phyloP scores from a whole-genome alignment of 352 stramenopile genomes.

The Pythium brachiatum region DNA sequence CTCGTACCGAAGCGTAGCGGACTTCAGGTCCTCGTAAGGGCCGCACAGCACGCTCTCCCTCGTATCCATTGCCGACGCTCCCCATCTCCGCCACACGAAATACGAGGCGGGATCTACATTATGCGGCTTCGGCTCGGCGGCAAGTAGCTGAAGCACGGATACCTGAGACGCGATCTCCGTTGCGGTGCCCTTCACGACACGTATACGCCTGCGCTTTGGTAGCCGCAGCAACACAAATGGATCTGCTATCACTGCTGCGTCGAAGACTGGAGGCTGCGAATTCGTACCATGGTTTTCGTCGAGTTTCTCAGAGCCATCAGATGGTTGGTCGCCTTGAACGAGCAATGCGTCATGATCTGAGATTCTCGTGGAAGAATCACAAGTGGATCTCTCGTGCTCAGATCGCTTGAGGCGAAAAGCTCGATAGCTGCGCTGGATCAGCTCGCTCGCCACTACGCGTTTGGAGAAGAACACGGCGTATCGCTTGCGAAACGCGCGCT shows the following conservation, averaged over 20 bases:
- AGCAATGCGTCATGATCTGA: too few relatives aligned
- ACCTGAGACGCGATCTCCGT: neutral
- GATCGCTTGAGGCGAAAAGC: conserved; percentile 4
- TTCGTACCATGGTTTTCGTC: neutral
- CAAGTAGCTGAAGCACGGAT: conserved; percentile 6
- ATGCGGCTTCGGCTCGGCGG: neutral
- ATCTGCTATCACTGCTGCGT: neutral
- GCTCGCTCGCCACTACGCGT: conserved; percentile 24
- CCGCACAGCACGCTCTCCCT: neutral
- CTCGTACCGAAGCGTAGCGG: conserved; percentile 6
- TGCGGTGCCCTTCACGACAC: conserved; percentile 1
- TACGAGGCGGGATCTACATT: neutral
- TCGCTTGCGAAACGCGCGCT: conserved; percentile 39
- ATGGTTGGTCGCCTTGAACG: too few relatives aligned
- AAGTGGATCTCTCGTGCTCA: neutral
- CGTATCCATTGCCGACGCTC: neutral
- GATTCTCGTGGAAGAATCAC: neutral
- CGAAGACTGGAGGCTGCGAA: neutral
- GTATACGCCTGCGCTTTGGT: neutral
- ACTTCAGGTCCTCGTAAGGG: conserved; percentile 6
- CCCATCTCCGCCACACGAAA: conserved; percentile 15
- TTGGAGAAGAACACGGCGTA: conserved; percentile 32
- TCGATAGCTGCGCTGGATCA: conserved; percentile 35
- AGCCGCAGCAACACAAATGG: neutral
- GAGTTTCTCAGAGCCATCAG: neutral